Conservation (phyloP, 2,329 filamentous ascomycete species). For the Paracorniculantispora psalliotae region DNA sequence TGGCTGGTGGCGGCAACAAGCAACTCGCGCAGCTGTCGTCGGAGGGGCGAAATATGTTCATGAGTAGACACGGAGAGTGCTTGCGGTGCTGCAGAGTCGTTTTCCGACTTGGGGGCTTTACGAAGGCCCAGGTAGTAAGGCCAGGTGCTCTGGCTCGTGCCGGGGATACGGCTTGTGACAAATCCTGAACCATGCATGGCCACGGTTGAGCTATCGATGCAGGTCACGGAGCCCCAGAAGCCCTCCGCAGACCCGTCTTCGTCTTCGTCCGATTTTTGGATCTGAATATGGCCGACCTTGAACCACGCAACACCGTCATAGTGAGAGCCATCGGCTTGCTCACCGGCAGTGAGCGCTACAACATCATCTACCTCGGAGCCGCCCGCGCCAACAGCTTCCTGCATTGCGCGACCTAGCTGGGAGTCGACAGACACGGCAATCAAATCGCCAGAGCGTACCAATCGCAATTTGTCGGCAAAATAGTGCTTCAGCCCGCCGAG, state of each 20-base stretch:
- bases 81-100: constrained; percentile 31
- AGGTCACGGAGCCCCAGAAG: constrained; percentile 79
- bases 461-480: constrained; percentile 75
- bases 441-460: constrained; percentile 82
- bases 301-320: constrained; percentile 81
- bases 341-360: constrained; percentile 45
- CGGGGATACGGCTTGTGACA: constrained; percentile 74
- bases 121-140: constrained; percentile 82
- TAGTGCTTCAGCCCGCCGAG: constrained; percentile 83
- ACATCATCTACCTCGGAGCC: constrained; percentile 69
- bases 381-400: constrained; percentile 59
- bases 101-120: constrained; percentile 49
- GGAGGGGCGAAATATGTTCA: constrained; percentile 53
- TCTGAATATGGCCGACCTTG: constrained; percentile 70
- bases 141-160: constrained; percentile 73
- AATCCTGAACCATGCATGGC: constrained; percentile 90
- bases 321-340: constrained; percentile 25
- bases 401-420: constrained; percentile 73
- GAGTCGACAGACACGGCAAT: constrained; percentile 88
- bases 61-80: constrained; percentile 42
- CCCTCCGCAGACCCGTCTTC: constrained; percentile 60
- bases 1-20: constrained; percentile 85
- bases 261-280: constrained; percentile 48
- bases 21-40: constrained; percentile 73
- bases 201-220: constrained; percentile 80